Evolutionary conservation across 169 alveolate genomes (phyloP).

Genomic region (Plasmodium fragile): DNA sequence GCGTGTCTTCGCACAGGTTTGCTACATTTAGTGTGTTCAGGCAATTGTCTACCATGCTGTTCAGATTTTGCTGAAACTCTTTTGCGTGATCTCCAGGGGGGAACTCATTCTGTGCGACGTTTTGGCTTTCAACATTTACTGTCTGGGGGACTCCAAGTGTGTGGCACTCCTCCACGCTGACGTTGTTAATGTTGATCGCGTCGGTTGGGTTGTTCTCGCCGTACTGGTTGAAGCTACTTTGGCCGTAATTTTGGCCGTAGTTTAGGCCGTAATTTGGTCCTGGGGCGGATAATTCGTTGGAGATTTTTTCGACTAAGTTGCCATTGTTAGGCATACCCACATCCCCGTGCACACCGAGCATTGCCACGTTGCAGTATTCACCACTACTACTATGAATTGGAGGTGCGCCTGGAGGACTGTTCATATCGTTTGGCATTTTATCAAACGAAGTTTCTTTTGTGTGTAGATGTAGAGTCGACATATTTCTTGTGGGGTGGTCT

Average conservation of each 20-base stretch:
- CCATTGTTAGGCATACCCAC: background rate
- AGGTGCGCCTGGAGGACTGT: background rate
- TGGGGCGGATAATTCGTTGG: background rate
- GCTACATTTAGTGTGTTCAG: slow-evolving; percentile 26
- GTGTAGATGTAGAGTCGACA: background rate
- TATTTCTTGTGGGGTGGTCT: background rate
- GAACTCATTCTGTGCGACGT: background rate
- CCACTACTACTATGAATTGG: background rate
- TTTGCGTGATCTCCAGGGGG: slow-evolving; percentile 15
- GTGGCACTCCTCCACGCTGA: background rate
- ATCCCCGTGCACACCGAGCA: background rate
- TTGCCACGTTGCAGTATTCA: background rate
- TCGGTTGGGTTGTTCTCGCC: background rate
- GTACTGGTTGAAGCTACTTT: background rate
- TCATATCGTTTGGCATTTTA: background rate
- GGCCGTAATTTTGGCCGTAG: background rate
- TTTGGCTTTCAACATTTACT: background rate
- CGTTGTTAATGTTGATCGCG: background rate
- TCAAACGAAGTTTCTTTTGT: background rate
- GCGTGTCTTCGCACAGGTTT: slow-evolving; percentile 42
- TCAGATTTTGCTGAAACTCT: slow-evolving; percentile 33
- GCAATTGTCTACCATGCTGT: slow-evolving; percentile 45
- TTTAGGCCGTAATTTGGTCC: background rate
- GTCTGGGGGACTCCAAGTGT: background rate
- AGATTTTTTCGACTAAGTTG: background rate